Conservation (phyloP, 2,329 filamentous ascomycete genomes). For the Fusarium sp. region DNA sequence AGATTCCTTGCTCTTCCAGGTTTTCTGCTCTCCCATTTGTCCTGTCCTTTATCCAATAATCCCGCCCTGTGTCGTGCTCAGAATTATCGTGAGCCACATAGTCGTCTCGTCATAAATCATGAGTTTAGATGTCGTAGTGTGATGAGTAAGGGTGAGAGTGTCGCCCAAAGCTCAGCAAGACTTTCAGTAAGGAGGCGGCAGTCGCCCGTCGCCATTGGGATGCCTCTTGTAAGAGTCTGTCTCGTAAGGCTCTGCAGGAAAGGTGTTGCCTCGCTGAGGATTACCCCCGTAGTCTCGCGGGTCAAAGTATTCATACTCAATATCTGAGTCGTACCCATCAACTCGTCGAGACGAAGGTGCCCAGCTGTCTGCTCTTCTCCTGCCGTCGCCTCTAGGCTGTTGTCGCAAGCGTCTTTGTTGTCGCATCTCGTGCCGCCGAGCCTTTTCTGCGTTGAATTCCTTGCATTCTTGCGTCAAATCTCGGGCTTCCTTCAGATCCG, state of each 20-base stretch:
- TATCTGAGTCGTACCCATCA: constrained; percentile 53
- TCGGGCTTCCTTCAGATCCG: constrained; percentile 66
- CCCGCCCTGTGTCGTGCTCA: constrained; percentile 18
- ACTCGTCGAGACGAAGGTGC: constrained; percentile 54
- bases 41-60: constrained; percentile 21
- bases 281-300: constrained; percentile 59
- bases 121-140: constrained; percentile 18
- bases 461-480: constrained; percentile 61
- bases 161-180: constrained; percentile 1
- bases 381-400: constrained; percentile 46
- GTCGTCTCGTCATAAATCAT: constrained; percentile 46
- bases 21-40: constrained; percentile 3
- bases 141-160: constrained; percentile 7
- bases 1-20: constrained; percentile 24
- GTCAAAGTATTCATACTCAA: constrained; percentile 54
- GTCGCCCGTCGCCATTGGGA: constrained; percentile 44
- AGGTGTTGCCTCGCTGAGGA: constrained; percentile 33
- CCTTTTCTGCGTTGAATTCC: constrained; percentile 62
- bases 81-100: constrained; percentile 27
- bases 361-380: constrained; percentile 59
- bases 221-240: constrained; percentile 32
- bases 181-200: constrained; percentile 50
- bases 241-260: constrained; percentile 33
- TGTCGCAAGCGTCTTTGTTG: constrained; percentile 51
- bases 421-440: constrained; percentile 61